Evolutionary conservation across 108 stramenopile genomes (phyloP).

Genomic region (Nitzschia palea): DNA sequence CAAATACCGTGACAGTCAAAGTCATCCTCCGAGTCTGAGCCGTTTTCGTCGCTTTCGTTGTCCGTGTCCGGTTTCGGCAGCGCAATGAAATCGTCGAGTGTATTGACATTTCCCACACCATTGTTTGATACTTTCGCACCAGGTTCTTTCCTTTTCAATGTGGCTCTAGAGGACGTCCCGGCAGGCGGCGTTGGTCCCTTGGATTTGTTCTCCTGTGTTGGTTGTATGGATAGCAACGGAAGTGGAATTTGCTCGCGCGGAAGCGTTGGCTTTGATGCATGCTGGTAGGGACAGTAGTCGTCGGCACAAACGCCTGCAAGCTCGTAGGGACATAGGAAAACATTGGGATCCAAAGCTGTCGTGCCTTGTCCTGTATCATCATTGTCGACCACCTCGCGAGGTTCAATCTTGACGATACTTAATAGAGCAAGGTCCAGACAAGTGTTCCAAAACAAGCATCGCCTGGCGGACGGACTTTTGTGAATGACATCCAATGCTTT

Average conservation of each 20-base stretch:
- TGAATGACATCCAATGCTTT: conserved; percentile 7
- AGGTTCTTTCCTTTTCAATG: no score
- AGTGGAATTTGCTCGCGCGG: conserved; percentile 1
- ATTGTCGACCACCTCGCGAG: neutral
- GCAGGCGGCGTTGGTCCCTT: neutral
- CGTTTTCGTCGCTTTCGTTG: no score
- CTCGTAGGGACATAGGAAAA: conserved; percentile 72
- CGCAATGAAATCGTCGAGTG: conserved; percentile 13
- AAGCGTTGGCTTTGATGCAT: conserved; percentile 18
- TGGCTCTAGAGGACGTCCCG: no score
- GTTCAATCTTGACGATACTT: neutral
- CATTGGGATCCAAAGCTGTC: conserved; percentile 51
- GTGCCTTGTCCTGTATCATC: neutral
- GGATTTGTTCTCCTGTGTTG: neutral
- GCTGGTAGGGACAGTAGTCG: conserved; percentile 65
- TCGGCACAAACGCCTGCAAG: conserved; percentile 71
- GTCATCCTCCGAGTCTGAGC: no score
- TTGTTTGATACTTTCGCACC: no score
- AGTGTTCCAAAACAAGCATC: conserved; percentile 28
- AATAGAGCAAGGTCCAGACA: conserved; percentile 22
- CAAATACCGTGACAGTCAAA: no score
- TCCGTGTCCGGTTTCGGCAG: no score
- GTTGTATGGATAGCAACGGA: neutral
- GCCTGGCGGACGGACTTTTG: neutral
- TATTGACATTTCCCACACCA: neutral